A percentile compares a stretch with the other conserved stretches of the same genome.
Conservation (phyloP, 805 yeast species). For the Metschnikowia shivogae region DNA sequence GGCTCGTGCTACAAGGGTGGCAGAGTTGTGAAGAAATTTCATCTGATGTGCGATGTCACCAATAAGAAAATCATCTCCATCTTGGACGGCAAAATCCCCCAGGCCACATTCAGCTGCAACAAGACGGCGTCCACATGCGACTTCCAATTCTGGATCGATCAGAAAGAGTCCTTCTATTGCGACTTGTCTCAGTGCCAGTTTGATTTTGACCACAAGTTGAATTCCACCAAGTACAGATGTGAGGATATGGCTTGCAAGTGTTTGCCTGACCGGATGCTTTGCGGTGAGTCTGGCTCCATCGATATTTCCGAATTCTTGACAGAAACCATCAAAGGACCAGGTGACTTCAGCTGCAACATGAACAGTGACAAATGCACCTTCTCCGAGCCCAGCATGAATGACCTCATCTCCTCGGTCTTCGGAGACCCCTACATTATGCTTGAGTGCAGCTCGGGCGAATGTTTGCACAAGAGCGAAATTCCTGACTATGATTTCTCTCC, state of each 20-base stretch:
- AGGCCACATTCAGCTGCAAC: slow-evolving; percentile 88
- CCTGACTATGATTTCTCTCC: slow-evolving; percentile 83
- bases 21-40: slow-evolving; percentile 69
- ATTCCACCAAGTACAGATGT: slow-evolving; percentile 75
- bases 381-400: slow-evolving; percentile 95
- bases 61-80: slow-evolving; percentile 79
- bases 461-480: slow-evolving; percentile 85
- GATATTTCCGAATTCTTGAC: slow-evolving; percentile 90
- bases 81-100: slow-evolving; percentile 77
- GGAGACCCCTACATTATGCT: slow-evolving; percentile 91
- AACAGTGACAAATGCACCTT: slow-evolving; percentile 61
- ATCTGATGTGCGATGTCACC: slow-evolving; percentile 94
- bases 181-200: slow-evolving; percentile 72
- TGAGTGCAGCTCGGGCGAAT: slow-evolving; percentile 81
- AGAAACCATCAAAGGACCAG: slow-evolving; percentile 90
- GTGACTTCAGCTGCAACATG: slow-evolving; percentile 80
- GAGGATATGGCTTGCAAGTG: slow-evolving; percentile 79
- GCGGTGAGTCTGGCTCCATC: slow-evolving; percentile 92
- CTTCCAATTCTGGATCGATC: slow-evolving; percentile 95
- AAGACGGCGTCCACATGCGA: slow-evolving; percentile 62
- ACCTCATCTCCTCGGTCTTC: slow-evolving; percentile 80
- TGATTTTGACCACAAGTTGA: slow-evolving; percentile 55
- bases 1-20: slow-evolving; percentile 93
- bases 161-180: slow-evolving; percentile 86
- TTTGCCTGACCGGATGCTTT: slow-evolving; percentile 85